These are phyloP conservation scores for Phytophthora sojae DNA, from an alignment of 352 stramenopile genomes.

Conservation along the genomic window DNA sequence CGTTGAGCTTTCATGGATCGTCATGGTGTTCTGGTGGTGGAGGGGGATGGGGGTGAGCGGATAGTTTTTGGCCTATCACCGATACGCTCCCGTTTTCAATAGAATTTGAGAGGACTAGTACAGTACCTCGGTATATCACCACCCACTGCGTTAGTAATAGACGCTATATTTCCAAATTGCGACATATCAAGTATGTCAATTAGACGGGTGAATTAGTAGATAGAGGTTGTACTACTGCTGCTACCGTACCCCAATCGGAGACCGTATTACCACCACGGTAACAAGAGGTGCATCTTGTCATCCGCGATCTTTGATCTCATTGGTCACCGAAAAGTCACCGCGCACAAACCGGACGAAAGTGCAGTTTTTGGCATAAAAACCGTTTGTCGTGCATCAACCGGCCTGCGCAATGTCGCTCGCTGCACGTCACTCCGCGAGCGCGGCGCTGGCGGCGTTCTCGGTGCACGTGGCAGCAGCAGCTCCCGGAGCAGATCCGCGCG, in stretches of 20 bases:
- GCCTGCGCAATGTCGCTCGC: slow-evolving; percentile 8
- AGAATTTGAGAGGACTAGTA: no score
- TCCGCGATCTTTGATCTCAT: slow-evolving; percentile 25
- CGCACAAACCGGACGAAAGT: not conserved
- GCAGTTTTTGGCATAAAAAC: slow-evolving; percentile 1
- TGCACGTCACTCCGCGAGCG: slow-evolving; percentile 29
- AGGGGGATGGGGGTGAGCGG: slow-evolving; percentile 5
- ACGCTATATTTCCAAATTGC: no score
- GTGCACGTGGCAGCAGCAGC: slow-evolving; percentile 37
- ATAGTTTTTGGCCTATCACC: slow-evolving; percentile 23
- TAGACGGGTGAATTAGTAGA: no score
- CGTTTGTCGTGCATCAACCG: slow-evolving; percentile 2
- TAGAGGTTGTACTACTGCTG: not conserved
- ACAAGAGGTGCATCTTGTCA: slow-evolving; percentile 30
- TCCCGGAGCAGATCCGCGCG: slow-evolving; percentile 24
- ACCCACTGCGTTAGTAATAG: no score
- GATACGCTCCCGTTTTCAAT: no score
- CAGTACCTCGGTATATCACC: no score
- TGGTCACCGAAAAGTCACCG: slow-evolving; percentile 13
- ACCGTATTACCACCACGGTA: slow-evolving; percentile 28
- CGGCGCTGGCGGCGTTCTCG: slow-evolving; percentile 16
- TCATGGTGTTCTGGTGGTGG: slow-evolving; percentile 30
- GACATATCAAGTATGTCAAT: no score
- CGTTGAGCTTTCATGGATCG: not conserved
- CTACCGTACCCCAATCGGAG: slow-evolving; percentile 23